Base-by-base conservation (phyloP, 148 eudicot genomes). In the Diospyros lotus region DNA sequence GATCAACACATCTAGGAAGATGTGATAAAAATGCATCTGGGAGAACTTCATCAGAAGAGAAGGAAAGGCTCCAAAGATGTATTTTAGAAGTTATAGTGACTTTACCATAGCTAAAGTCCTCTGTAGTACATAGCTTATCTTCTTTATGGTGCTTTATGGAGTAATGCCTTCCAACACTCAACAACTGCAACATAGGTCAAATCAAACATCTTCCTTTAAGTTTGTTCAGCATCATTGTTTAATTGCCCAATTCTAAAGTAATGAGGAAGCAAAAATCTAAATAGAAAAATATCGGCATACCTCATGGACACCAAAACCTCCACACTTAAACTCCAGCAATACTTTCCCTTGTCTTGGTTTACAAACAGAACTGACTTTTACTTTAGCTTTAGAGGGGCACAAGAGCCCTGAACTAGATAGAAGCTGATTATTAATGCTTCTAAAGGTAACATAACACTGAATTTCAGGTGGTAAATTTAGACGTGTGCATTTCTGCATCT, bases 311-410 rank as follows among this genome's bases (percentile, higher is more conserved):
- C 69, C 82, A 68, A 89, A 78, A 77, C 76, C 81, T 68, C 87
- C 86, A 61, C 85, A 82, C 70, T 54, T 75, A 73, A 95, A 92
- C 82, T 95, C 97, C 79, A 95, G 84, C 68, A 95, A 78, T 71
- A 89, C 72, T 75, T 74, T 92, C 63, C 77, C 82, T 61, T 61
- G 75, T 67, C 53, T 76, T 46, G 78, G 66, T 69, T 72, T 79
- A 72, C 53, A 52, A 58, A 61, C 63, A 68, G 75, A 73, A 53
- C 54, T 63, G 65, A 64, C 59, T 60, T 75, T 59, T n/a, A 53
- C 65, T 69, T 54, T 63, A 61, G 77, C 78, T 66, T 76, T 79
- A 65, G 81, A 77, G 76, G 68, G 72, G 50, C 63, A 75, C 72
- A 91, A 50, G 78, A 56, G 58, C 72, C 80, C 90, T 52, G 82